phyloP scores from a whole-genome alignment of 2,329 filamentous ascomycete species.

The Hymenoscyphus fraxineus region DNA sequence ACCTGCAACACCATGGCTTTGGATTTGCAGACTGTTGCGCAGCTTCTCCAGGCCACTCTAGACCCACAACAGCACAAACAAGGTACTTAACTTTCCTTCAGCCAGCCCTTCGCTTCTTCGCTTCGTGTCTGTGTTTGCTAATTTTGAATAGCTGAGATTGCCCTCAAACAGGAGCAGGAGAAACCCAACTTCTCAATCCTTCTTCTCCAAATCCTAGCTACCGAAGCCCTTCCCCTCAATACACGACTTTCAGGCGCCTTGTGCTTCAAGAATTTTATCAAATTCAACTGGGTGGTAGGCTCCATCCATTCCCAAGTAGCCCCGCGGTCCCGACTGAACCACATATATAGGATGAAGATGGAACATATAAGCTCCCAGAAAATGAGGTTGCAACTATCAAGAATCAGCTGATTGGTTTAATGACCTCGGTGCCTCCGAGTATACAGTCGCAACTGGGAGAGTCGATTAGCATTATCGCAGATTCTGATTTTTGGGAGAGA shows the following conservation, averaged over 20 bases:
- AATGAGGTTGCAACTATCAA: conserved; percentile 90
- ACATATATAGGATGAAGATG: conserved; percentile 70
- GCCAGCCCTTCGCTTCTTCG: conserved; percentile 11
- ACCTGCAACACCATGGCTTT: conserved; percentile 49
- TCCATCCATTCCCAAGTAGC: conserved; percentile 1
- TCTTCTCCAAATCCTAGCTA: conserved; percentile 86
- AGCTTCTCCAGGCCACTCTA: conserved; percentile 86
- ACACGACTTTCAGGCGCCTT: conserved; percentile 84
- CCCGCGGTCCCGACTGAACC: conserved; percentile 15
- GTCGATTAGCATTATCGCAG: conserved; percentile 93
- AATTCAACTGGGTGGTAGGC: conserved; percentile 81
- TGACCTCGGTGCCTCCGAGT: conserved; percentile 84
- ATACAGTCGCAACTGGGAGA: conserved; percentile 94
- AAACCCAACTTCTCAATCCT: conserved; percentile 84
- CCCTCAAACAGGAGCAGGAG: conserved; percentile 72
- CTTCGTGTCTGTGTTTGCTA: conserved; percentile 16
- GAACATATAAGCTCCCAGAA: conserved; percentile 80
- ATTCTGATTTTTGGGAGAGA: conserved; percentile 93
- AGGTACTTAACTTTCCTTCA: conserved; percentile 59
- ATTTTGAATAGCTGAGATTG: conserved; percentile 65
- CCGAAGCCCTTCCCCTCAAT: conserved; percentile 65
- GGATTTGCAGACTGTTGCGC: conserved; percentile 62
- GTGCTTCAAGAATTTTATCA: conserved; percentile 98
- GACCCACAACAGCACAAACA: conserved; percentile 84
- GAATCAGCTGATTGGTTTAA: conserved; percentile 88